These are phyloP conservation scores for Stachybotrys elegans DNA, from an alignment of 2,329 filamentous ascomycete genomes.

Conservation along the genomic window DNA sequence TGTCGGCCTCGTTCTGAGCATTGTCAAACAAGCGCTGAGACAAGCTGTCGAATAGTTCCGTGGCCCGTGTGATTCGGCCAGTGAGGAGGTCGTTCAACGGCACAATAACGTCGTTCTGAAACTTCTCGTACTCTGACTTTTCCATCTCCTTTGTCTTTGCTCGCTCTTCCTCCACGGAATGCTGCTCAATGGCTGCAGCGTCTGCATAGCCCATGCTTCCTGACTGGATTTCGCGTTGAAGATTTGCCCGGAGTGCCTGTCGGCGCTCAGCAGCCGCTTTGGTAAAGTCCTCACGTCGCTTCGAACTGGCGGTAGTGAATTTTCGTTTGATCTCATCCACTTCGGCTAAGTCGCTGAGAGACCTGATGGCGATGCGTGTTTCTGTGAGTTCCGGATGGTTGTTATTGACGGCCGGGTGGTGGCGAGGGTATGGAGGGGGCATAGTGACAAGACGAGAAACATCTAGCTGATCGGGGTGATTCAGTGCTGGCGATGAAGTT, in stretches of 20 bases:
- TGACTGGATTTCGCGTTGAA: slow-evolving; percentile 72
- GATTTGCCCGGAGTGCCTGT: slow-evolving; percentile 63
- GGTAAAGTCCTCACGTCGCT: slow-evolving; percentile 51
- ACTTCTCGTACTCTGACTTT: slow-evolving; percentile 77
- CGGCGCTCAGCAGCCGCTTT: slow-evolving; percentile 48
- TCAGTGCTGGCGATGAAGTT: slow-evolving; percentile 39
- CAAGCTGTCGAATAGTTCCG: slow-evolving; percentile 72
- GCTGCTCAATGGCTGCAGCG: slow-evolving; percentile 74
- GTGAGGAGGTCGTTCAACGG: slow-evolving; percentile 78
- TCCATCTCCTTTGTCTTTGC: slow-evolving; percentile 65
- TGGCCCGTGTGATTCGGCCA: slow-evolving; percentile 67
- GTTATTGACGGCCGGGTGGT: slow-evolving; percentile 94
- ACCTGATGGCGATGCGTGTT: slow-evolving; percentile 69
- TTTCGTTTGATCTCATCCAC: slow-evolving; percentile 63
- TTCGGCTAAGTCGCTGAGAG: slow-evolving; percentile 68
- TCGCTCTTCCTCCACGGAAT: slow-evolving; percentile 66
- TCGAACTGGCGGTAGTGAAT: slow-evolving; percentile 51
- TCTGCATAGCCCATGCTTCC: slow-evolving; percentile 79
- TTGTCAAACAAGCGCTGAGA: slow-evolving; percentile 68
- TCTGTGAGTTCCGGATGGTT: slow-evolving; percentile 83
- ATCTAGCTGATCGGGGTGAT: slow-evolving; percentile 60
- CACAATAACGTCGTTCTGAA: slow-evolving; percentile 77
- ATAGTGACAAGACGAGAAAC: slow-evolving; percentile 89
- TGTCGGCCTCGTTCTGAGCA: slow-evolving; percentile 60
- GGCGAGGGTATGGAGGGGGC: slow-evolving; percentile 88